These are phyloP conservation scores for Lactarius hengduanensis DNA, from an alignment of 768 basidiomycete genomes.

Conservation along the genomic window DNA sequence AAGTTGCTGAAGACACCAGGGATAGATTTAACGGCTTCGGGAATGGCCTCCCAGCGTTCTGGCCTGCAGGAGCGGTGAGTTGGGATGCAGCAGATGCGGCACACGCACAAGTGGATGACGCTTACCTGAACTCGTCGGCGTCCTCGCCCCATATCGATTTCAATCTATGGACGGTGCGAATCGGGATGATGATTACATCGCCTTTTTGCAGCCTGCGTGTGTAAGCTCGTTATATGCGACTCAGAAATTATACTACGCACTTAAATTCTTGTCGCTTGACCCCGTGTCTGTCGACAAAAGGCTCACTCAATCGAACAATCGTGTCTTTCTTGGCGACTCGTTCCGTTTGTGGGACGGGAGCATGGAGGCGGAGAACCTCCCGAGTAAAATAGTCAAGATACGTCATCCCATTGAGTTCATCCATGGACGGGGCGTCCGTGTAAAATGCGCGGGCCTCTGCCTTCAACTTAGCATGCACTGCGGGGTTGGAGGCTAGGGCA, in stretches of 20 bases:
- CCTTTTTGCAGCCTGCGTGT: constrained; percentile 18
- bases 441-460: constrained; percentile 52
- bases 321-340: constrained; percentile 26
- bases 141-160: constrained; percentile 29
- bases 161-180: constrained; percentile 20
- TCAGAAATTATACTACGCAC: constrained; percentile 9
- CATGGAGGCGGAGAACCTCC: constrained; percentile 23
- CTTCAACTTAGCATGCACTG: constrained; percentile 54
- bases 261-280: constrained; percentile 22
- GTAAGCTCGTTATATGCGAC: background rate
- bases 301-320: constrained; percentile 24
- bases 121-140: constrained; percentile 32
- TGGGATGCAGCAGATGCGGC: background rate
- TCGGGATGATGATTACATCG: constrained; percentile 21
- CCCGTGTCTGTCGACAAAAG: constrained; percentile 29
- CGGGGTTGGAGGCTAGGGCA: constrained; percentile 47
- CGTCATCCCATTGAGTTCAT: constrained; percentile 60
- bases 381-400: constrained; percentile 49
- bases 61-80: constrained; percentile 18
- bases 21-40: constrained; percentile 13
- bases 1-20: constrained; percentile 26
- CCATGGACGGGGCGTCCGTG: constrained; percentile 65
- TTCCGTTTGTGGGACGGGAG: constrained; percentile 24
- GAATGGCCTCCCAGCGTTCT: constrained; percentile 29
- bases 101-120: constrained; percentile 16